A percentile compares a stretch with the other conserved stretches of the same genome.
phyloP scores from a whole-genome alignment of 2,329 filamentous ascomycete species.

The Monilinia vaccinii-corymbosi region DNA sequence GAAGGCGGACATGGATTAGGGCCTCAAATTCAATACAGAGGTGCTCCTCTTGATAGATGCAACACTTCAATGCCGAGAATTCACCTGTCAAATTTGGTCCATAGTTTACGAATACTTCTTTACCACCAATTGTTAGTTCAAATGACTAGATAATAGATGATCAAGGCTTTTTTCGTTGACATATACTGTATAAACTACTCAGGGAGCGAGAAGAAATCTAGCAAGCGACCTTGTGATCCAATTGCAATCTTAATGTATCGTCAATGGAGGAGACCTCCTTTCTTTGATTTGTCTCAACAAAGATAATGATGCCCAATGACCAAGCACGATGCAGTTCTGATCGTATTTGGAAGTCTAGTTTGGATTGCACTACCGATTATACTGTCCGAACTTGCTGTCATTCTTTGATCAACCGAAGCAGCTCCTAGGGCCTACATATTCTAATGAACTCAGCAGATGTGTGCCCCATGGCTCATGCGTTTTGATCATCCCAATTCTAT shows the following conservation, averaged over 20 bases:
- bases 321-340: not conserved
- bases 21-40: not conserved
- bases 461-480: not conserved
- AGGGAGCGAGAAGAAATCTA: not conserved
- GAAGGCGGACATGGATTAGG: not conserved
- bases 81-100: not conserved
- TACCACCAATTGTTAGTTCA: not conserved
- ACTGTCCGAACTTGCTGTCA: not conserved
- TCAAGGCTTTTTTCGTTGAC: not conserved
- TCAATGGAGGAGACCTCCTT: not conserved
- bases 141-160: not conserved
- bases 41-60: not conserved
- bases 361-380: not conserved
- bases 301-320: not conserved
- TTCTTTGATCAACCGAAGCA: not conserved
- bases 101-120: not conserved
- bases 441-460: not conserved
- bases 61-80: not conserved
- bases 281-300: not conserved
- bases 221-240: not conserved
- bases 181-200: not conserved
- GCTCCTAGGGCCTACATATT: not conserved
- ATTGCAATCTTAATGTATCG: not conserved
- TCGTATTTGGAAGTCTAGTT: not conserved
- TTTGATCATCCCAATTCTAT: not conserved